These are phyloP conservation scores for Pouteria campechiana DNA, from an alignment of 179 eudicot genomes.

Conservation along the genomic window DNA sequence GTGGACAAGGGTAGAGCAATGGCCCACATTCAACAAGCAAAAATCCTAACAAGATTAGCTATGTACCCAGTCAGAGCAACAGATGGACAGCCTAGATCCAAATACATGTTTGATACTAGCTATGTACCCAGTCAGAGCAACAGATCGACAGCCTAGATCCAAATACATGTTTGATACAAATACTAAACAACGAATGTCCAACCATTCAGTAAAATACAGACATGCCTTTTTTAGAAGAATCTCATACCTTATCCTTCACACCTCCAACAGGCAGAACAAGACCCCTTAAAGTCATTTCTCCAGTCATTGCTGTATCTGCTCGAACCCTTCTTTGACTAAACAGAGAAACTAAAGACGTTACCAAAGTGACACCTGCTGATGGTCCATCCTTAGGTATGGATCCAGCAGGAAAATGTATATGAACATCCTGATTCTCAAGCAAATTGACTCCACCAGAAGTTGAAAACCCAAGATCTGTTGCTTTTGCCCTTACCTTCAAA, in stretches of 20 bases:
- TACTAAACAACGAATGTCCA: too few relatives aligned
- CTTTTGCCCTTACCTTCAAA: conserved; percentile 41
- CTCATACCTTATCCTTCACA: conserved; percentile 39
- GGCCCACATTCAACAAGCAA: too few relatives aligned
- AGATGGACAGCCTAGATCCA: too few relatives aligned
- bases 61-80: too few relatives aligned
- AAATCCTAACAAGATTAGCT: too few relatives aligned
- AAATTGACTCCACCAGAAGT: conserved; percentile 20
- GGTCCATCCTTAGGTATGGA: conserved; percentile 49
- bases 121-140: too few relatives aligned
- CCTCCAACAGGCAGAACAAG: conserved; percentile 48
- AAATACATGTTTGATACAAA: too few relatives aligned
- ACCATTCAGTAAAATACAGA: too few relatives aligned
- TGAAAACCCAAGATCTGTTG: conserved; percentile 24
- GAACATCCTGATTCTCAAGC: conserved; percentile 38
- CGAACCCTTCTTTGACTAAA: conserved; percentile 28
- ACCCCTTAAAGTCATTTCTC: conserved; percentile 47
- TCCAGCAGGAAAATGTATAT: conserved; percentile 47
- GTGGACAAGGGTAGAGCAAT: too few relatives aligned
- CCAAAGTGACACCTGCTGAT: conserved; percentile 44
- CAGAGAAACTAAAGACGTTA: conserved; percentile 39
- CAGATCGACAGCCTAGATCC: too few relatives aligned
- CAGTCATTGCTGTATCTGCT: conserved; percentile 53
- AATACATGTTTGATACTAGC: too few relatives aligned
- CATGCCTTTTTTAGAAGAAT: too few relatives aligned